These are phyloP conservation scores for Pleurotus giganteus DNA, from an alignment of 768 basidiomycete genomes.

Conservation along the genomic window DNA sequence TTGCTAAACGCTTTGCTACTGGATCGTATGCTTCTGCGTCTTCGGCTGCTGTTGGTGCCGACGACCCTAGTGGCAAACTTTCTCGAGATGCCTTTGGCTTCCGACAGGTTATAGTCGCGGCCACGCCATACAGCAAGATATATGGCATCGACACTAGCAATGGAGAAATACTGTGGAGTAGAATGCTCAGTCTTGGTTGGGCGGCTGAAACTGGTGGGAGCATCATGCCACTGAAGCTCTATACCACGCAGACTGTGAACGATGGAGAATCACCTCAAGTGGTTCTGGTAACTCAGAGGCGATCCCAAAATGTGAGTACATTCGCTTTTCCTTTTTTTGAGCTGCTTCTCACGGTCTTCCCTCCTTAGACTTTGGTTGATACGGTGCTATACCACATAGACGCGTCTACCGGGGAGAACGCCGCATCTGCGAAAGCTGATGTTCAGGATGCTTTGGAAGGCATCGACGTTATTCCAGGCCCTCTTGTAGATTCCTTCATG, in stretches of 20 bases:
- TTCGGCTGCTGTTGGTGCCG: conserved; percentile 27
- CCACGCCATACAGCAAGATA: conserved; percentile 69
- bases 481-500: conserved; percentile 57
- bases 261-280: conserved; percentile 54
- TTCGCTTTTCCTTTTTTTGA: not conserved
- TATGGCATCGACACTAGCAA: conserved; percentile 81
- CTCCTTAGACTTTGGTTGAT: conserved; percentile 54
- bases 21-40: conserved; percentile 59
- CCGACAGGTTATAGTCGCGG: conserved; percentile 75
- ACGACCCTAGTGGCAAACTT: conserved; percentile 32
- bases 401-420: conserved; percentile 75
- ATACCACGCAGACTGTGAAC: conserved; percentile 46
- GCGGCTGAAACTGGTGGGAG: conserved; percentile 53
- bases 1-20: conserved; percentile 68
- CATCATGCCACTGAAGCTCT: conserved; percentile 61
- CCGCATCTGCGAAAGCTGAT: conserved; percentile 24
- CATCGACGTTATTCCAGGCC: conserved; percentile 56
- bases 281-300: conserved; percentile 59
- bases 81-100: conserved; percentile 84
- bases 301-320: conserved; percentile 56
- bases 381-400: conserved; percentile 78
- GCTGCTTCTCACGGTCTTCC: conserved; percentile 4
- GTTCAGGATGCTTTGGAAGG: conserved; percentile 50
- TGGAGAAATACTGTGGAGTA: conserved; percentile 79
- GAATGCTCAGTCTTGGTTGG: conserved; percentile 72